Evolutionary conservation across 768 basidiomycete species (phyloP).

Genomic region (Naematelia aurantialba): DNA sequence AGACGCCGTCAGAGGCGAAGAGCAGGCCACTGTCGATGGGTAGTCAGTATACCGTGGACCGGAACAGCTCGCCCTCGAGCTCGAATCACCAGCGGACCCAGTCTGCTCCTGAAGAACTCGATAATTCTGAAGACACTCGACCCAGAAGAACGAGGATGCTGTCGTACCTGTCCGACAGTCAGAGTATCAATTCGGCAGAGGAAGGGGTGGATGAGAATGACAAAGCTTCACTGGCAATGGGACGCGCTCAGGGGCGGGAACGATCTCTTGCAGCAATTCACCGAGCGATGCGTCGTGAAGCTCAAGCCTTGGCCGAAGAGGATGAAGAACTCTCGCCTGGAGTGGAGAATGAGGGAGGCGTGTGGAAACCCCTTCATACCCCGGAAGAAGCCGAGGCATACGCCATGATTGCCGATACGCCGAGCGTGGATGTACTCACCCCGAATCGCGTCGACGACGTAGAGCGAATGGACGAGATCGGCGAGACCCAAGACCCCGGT

Average conservation of each 20-base stretch:
- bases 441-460: not conserved
- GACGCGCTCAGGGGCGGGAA: slow-evolving; percentile 37
- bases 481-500: not conserved
- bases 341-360: not conserved
- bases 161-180: slow-evolving; percentile 32
- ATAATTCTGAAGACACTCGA: slow-evolving; percentile 8
- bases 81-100: not conserved
- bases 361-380: not conserved
- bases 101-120: not conserved
- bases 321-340: slow-evolving; percentile 3
- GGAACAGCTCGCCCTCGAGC: not conserved
- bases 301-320: slow-evolving; percentile 9
- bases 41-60: slow-evolving; percentile 25
- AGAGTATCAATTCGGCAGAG: slow-evolving; percentile 8
- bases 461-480: not conserved
- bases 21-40: slow-evolving; percentile 28
- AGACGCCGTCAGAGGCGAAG: not conserved
- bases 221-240: slow-evolving; percentile 27
- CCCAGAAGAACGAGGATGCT: slow-evolving; percentile 22
- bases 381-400: not conserved
- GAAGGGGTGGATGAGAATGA: slow-evolving; percentile 24
- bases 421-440: not conserved
- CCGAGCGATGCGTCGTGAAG: slow-evolving; percentile 25
- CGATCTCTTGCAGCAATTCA: slow-evolving; percentile 40
- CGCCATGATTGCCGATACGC: not conserved